These are phyloP conservation scores for Trypanosoma rangeli DNA, from an alignment of 208 protist genomes.

Conservation along the genomic window DNA sequence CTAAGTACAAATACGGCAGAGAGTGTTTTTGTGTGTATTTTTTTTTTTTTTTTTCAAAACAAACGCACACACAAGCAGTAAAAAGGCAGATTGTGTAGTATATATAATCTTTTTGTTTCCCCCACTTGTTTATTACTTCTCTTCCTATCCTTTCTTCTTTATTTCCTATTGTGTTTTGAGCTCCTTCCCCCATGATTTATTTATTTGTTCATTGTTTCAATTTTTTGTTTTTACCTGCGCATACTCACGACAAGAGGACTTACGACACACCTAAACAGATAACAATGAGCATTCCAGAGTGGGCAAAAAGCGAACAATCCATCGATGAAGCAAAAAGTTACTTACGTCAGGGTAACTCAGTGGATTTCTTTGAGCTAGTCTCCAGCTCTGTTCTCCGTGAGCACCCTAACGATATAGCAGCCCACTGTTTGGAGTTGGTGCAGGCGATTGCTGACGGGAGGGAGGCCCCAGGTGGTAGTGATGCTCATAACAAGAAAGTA, in stretches of 20 bases:
- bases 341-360: conserved; percentile 70
- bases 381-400: conserved; percentile 66
- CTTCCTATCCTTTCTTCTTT: conserved; percentile 9
- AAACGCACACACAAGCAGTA: neutral
- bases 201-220: neutral
- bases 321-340: conserved; percentile 88
- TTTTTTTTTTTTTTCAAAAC: neutral
- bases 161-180: conserved; percentile 21
- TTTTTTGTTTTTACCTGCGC: conserved; percentile 4
- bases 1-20: neutral
- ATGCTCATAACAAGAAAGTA: conserved; percentile 61
- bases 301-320: conserved; percentile 78
- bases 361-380: conserved; percentile 92
- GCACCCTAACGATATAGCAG: conserved; percentile 56
- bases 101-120: conserved; percentile 6
- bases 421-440: conserved; percentile 66
- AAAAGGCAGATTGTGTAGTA: neutral
- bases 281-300: conserved; percentile 57
- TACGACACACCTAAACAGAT: neutral
- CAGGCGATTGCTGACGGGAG: conserved; percentile 58
- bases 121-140: conserved; percentile 10
- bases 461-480: conserved; percentile 39
- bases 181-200: conserved; percentile 7
- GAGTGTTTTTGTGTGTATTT: too few relatives aligned
- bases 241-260: conserved; percentile 1